Evolutionary conservation across 192 early-diverging fungal genomes (phyloP), one percentile per base, ranked within the genome.

Genomic region (Coemansia sp.): DNA sequence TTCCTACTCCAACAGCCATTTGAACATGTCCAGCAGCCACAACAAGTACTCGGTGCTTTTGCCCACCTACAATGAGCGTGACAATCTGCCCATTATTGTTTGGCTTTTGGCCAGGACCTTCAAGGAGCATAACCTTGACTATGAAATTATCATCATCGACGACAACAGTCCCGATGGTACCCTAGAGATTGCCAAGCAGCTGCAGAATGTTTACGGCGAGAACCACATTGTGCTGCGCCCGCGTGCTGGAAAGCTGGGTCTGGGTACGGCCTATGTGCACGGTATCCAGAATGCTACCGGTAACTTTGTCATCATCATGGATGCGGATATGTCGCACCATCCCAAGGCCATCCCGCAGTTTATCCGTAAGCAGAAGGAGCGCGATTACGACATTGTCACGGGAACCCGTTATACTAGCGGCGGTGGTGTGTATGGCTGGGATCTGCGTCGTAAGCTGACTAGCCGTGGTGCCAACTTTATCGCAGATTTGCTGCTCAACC

Each of bases 241-340:
- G 46, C 86, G 95, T 50, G 83, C 94, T 4, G 95, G 95, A 26
- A 98, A 98, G 70, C 83, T 98, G 3, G 95, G 95, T 28, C 70
- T 98, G 30, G 94, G 93, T 19, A 96, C 95, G 2, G 95, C 95
- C 20, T 98, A 98, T 54, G 82, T 95, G 14, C 87, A 98, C 63
- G 95, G 94, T 28, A 88, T 95, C 20, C 81, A 95, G 68, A 85
- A 86, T 66, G 91, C 92, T 10, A 94, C 92, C 15, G 95, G 95
- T 30, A 89, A 95, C 74, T 95, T 86, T 81, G 80, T 96, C 28
- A 90, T 98, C 55, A 96, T 98, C 63, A 89, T 98, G 93, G 95
- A 98, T 59, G 94, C 95, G 18, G 95, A 98, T 63, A 94, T 98
- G 85, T 96, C 94, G 20, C 95, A 98, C 68, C 95, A 98, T 60